Evolutionary conservation across 495 filamentous ascomycete species (phyloP), one percentile per base, ranked within the genome.

Genomic region (Aspergillus funiculosus): DNA sequence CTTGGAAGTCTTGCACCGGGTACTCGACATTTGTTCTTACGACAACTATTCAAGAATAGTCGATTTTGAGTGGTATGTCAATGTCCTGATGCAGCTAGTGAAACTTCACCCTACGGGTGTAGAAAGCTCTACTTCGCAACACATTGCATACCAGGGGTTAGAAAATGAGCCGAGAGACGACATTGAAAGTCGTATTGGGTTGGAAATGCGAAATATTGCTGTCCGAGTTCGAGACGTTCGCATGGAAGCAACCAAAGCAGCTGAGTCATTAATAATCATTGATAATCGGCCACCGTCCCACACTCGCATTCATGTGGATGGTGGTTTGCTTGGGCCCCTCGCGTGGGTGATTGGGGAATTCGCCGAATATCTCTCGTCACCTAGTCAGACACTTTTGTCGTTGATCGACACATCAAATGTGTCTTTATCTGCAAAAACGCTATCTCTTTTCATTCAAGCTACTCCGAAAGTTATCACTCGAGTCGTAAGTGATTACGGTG

Each of bases 31-130:
- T 75, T 97, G 94, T 64, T 87, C 86, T n/a, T 77, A 82, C 37
- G 82, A 87, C 50, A 94, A 88, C 45, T 98, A 96, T 62, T 75
- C 79, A 11, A 86, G 86, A 56, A 66, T 97, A 35, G 67, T 67
- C 34, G 92, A 98, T 59, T 97, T 98, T 60, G 92, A 94, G 50
- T 98, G 92, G 92, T 97, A 97, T 67, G 80, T 97, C 38, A 81
- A 86, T 46, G 76, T 90, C 27, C 67, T 98, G 7, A 79, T 87
- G 5, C 85, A 91, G 55, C 73, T 98, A 2, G 76, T 95, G 22
- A 77, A 80, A 32, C 78, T 85, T 46, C 73, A 89, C 24, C 71
- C 81, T 40, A 55, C 59, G 24, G 54, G 52, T 19, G 13, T 22
- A 27, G 48, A 54, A 37, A 52, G 54, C 7, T 43, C 58, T 17